Evolutionary conservation across 192 early-diverging fungal genomes (phyloP).

Genomic region (Podila epicladia): DNA sequence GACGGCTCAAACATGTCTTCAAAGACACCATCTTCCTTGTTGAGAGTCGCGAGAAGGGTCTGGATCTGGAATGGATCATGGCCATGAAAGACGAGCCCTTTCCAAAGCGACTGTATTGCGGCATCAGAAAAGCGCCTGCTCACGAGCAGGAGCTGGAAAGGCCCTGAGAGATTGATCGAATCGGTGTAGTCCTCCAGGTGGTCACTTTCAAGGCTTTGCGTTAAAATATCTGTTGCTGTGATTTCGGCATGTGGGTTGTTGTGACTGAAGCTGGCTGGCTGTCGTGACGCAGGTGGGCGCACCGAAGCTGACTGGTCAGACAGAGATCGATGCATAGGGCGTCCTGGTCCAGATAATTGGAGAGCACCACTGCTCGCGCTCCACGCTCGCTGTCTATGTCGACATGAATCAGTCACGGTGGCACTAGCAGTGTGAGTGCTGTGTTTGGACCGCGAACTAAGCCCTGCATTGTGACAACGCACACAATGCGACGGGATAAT

Average conservation of each 20-base stretch:
- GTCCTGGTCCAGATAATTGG: neutral
- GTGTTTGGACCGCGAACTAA: neutral
- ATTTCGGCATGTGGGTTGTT: neutral
- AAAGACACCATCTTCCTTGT: constrained; percentile 11
- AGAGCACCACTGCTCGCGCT: neutral
- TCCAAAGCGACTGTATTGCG: constrained; percentile 25
- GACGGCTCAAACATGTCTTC: neutral
- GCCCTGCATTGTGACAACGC: neutral
- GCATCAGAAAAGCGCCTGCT: constrained; percentile 23
- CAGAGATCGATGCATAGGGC: neutral
- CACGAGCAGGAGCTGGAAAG: constrained; percentile 37
- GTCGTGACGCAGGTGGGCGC: neutral
- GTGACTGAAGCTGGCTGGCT: neutral
- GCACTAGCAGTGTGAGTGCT: neutral
- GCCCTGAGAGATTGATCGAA: constrained; percentile 13
- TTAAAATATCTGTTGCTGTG: no score
- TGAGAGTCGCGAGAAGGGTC: constrained; percentile 17
- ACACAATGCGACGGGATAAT: no score
- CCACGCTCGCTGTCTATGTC: neutral
- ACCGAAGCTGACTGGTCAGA: neutral
- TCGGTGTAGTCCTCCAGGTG: constrained; percentile 25
- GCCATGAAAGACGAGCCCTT: constrained; percentile 35
- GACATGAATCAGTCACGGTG: neutral
- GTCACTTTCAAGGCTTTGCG: neutral
- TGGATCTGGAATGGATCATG: constrained; percentile 25